These are phyloP conservation scores for Pulveroboletus frians DNA, from an alignment of 768 basidiomycete species.

Conservation along the genomic window DNA sequence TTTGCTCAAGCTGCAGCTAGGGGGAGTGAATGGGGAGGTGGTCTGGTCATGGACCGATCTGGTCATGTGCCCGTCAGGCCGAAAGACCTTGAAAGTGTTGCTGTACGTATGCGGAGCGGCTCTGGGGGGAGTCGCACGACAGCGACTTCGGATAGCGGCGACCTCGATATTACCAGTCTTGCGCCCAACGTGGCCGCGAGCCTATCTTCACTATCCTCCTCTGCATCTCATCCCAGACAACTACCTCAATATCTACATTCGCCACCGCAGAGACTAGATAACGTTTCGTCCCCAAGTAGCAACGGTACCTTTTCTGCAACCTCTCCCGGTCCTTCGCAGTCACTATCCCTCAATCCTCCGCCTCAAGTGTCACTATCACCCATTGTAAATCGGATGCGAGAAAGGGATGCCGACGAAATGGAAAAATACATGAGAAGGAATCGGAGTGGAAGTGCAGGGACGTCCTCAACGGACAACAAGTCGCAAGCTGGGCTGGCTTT, in stretches of 20 bases:
- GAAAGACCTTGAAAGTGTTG: conserved; percentile 35
- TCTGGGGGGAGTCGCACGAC: conserved; percentile 79
- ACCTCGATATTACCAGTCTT: conserved; percentile 44
- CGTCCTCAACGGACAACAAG: conserved; percentile 65
- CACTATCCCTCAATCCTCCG: conserved; percentile 33
- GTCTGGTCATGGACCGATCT: conserved; percentile 38
- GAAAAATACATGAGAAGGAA: conserved; percentile 80
- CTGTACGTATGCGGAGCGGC: conserved; percentile 67
- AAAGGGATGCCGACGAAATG: conserved; percentile 82
- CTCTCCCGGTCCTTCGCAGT: conserved; percentile 35
- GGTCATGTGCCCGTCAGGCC: conserved; percentile 45
- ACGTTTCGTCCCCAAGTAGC: conserved; percentile 29
- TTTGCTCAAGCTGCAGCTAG: conserved; percentile 69
- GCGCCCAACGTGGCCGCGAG: conserved; percentile 38
- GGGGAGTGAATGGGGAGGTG: conserved; percentile 55
- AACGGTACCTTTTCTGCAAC: conserved; percentile 35
- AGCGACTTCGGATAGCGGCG: conserved; percentile 69
- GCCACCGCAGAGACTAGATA: conserved; percentile 35
- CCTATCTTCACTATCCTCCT: conserved; percentile 59
- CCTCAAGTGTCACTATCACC: conserved; percentile 58
- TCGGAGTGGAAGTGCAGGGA: conserved; percentile 74
- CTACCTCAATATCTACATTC: conserved; percentile 38
- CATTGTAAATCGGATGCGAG: conserved; percentile 73
- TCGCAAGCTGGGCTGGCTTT: conserved; percentile 51
- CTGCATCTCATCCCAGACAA: conserved; percentile 47